Base-by-base conservation (phyloP, 495 filamentous ascomycete genomes). In the Aspergillus nanangensis region DNA sequence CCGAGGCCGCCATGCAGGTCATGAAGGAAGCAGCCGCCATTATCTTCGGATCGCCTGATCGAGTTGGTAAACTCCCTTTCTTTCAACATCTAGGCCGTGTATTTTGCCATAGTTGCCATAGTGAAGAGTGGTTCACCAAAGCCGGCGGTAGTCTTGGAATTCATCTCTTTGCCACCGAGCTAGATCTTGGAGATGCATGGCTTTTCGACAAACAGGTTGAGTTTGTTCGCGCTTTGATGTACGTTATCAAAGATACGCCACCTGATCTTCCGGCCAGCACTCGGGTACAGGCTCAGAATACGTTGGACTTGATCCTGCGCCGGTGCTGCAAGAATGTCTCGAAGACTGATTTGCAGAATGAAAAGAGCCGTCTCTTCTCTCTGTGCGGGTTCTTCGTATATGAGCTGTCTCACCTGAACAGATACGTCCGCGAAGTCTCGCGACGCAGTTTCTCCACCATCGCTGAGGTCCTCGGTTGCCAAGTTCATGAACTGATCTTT, bases 71-170 rank as follows among this genome's bases (percentile, higher is more conserved):
- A 41, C 70, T 97, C 8, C 77, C 80, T 1, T 90, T 96, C 65
- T 99, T 96, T 66, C 71, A 75, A 48, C 83, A 90, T 56, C 70
- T 97, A 9, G 80, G 83, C 17, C 83, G 81, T 45, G 78, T 81
- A 0, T 96, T 96, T 65, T 90, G 86, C 52, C 94, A 99, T 62
- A 87, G 87, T 50, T 99, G 94, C 59, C 86, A 96, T 48, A 88
- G 90, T 52, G 91, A 96, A 60, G 91, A 97, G 51, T 99, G 94
- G 94, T 97, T 91, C 57, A 87, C 89, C 11, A 99, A 99, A 57
- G 82, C 88, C 15, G 92, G 91, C 46, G 94, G 94, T 13, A 88
- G 86, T 29, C 63, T 92, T 17, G 94, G 94, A 36, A 95, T 99
- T 45, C 82, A 89, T 51, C 75, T 90, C 33, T 70, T 96, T 39